Base-by-base conservation (phyloP, 768 basidiomycete genomes). In the Trametopsis cervina region DNA sequence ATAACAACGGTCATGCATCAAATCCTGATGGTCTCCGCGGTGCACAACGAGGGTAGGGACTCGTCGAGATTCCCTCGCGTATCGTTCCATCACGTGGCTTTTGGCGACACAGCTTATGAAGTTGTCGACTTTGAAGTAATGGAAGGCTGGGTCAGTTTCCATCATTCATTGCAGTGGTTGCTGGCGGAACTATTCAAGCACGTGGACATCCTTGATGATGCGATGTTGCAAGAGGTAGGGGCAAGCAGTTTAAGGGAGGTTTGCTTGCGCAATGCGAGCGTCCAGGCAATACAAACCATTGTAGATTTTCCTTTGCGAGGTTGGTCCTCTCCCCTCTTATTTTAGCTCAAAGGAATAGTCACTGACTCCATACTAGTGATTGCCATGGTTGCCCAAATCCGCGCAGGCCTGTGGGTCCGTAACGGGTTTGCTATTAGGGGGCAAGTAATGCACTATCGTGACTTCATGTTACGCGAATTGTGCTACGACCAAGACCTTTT, bases 401-500 rank as follows among this genome's bases (percentile, higher is more conserved):
- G 93, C 21, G 87, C 90, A 0, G 93, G 93, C 0, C 74, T 98
- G 3, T 99, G 96, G 96, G 94, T 96, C 6, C 86, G 95, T 46
- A 99, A 99, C 57, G 96, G 96, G 3, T 89, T 93, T 59, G 87
- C 87, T 13, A 94, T 98, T 56, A 85, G 95, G 1, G 92, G 93
- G 0, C 96, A 98, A 63, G 73, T 93, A 3, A 76, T 94, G 44
- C 95, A 98, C 62, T 99, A 99, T 63, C 85, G 93, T 22, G 95
- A 98, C 62, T 92, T 91, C 65, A 86, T 89, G 78, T 80, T 97
- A 21, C 85, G 95, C 17, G 96, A 99, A 63, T 75, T 92, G 4
- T 96, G 95, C 59, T 94, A 95, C 61, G 96, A 99, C 63, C 93
- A 97, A 63, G 96, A 92, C 55, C 72, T 96, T 15, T 93, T 84